These are phyloP conservation scores for Naumovozyma baii DNA, from an alignment of 805 yeast genomes.

Conservation along the genomic window DNA sequence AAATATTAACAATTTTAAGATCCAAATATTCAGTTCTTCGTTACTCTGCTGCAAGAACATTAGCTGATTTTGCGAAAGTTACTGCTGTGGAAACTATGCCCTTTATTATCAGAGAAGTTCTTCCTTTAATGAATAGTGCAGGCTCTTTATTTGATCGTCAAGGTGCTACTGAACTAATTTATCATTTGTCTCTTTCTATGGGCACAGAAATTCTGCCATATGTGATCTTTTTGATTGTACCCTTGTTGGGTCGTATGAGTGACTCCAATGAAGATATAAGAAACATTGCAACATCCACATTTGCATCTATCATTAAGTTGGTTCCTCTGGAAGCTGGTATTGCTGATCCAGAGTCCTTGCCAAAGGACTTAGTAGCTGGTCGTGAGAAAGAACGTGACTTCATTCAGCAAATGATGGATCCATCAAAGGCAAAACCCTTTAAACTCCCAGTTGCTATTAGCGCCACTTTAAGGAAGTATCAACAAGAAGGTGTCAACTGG, in stretches of 20 bases:
- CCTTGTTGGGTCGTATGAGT: constrained; percentile 95
- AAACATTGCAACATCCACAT: constrained; percentile 84
- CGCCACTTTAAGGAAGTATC: constrained; percentile 88
- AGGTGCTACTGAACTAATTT: constrained; percentile 87
- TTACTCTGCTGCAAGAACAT: constrained; percentile 81
- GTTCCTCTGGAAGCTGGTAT: constrained; percentile 97
- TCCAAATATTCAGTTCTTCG: constrained; percentile 76
- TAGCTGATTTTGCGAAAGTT: constrained; percentile 67
- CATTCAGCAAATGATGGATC: constrained; percentile 96
- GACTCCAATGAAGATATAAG: constrained; percentile 87
- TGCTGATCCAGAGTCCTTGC: constrained; percentile 89
- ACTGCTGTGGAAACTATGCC: constrained; percentile 67
- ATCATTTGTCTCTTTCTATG: constrained; percentile 77
- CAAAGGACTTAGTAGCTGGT: constrained; percentile 70
- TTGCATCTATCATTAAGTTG: constrained; percentile 88
- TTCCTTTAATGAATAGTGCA: constrained; percentile 76
- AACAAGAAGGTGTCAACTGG: constrained; percentile 99
- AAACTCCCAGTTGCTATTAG: constrained; percentile 83
- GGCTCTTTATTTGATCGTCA: constrained; percentile 65
- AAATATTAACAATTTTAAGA: constrained; percentile 43
- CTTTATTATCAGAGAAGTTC: constrained; percentile 59
- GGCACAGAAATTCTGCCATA: constrained; percentile 86
- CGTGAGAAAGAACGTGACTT: constrained; percentile 92
- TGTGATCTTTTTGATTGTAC: constrained; percentile 90
- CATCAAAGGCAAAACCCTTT: constrained; percentile 78